Evolutionary conservation across 805 yeast genomes (phyloP).

Genomic region (Blastobotrys muscicola): DNA sequence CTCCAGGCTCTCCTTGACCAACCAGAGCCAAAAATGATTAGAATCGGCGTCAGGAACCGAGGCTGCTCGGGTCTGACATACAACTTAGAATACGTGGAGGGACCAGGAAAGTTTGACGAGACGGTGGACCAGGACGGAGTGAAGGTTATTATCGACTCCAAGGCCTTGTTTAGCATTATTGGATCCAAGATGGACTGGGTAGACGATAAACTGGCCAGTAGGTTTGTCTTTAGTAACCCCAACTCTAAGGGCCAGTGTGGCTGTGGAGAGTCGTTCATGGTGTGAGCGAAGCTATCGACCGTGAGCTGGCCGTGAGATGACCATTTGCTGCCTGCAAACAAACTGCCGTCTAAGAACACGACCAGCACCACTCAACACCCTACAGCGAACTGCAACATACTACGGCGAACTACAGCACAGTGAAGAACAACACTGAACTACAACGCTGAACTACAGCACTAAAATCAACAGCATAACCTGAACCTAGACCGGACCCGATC

Average conservation of each 20-base stretch:
- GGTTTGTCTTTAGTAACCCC: conserved; percentile 91
- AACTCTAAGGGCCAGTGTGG: conserved; percentile 98
- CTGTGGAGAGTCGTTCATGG: conserved; percentile 98
- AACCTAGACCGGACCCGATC: no score
- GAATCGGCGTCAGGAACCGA: conserved; percentile 90
- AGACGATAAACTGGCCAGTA: conserved; percentile 80
- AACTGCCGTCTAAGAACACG: no score
- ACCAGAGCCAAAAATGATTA: conserved; percentile 81
- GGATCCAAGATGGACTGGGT: conserved; percentile 99
- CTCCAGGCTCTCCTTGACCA: conserved; percentile 55
- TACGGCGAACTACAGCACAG: no score
- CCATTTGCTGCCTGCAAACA: no score
- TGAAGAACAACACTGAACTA: no score
- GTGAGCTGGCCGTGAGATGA: no score
- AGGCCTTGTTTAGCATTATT: conserved; percentile 88
- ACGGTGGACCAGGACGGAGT: conserved; percentile 87
- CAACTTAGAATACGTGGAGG: conserved; percentile 78
- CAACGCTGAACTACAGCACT: no score
- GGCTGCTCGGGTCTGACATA: conserved; percentile 96
- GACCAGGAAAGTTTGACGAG: conserved; percentile 95
- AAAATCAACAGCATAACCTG: no score
- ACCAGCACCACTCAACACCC: no score
- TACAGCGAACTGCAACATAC: no score
- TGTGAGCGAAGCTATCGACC: conserved; percentile 37
- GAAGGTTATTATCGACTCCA: conserved; percentile 85